Conservation (phyloP, 441 rosid genomes). For the Croton setiger region DNA sequence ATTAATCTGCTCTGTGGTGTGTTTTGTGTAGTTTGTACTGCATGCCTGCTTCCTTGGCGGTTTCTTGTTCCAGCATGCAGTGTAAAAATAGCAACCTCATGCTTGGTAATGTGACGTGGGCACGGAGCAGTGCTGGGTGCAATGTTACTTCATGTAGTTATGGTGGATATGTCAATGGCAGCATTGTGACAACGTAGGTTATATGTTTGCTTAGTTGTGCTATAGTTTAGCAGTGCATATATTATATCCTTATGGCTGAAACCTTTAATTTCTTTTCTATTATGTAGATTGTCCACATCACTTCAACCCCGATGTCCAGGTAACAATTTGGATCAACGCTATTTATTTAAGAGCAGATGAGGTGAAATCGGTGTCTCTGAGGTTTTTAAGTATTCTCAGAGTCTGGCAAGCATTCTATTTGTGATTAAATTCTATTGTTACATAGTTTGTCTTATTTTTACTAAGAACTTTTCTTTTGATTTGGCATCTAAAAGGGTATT, state of each 20-base stretch:
- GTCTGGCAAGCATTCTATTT: not conserved
- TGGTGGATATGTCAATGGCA: conserved; percentile 71
- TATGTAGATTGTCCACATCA: conserved; percentile 61
- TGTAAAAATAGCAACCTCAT: conserved; percentile 79
- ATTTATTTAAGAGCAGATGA: not conserved
- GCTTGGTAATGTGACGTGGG: conserved; percentile 69
- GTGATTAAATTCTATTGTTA: not conserved
- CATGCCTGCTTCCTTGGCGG: conserved; percentile 78
- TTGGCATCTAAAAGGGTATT: not conserved
- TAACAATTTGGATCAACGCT: conserved; percentile 23
- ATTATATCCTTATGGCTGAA: not conserved
- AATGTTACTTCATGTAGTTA: conserved; percentile 79
- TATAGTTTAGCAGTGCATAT: conserved; percentile 6
- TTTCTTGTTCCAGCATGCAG: conserved; percentile 94
- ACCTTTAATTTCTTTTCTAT: not conserved
- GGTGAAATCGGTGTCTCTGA: not conserved
- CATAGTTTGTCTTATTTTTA: too few species aligned
- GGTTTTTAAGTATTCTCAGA: not conserved
- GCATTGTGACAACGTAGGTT: conserved; percentile 62
- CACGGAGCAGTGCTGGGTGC: conserved; percentile 78
- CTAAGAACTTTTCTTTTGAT: not conserved
- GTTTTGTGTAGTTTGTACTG: conserved; percentile 65
- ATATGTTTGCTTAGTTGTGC: conserved; percentile 10
- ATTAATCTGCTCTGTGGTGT: conserved; percentile 11
- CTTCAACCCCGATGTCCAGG: conserved; percentile 94